phyloP scores from a whole-genome alignment of 345 rosid species.

The Mercurialis annua region DNA sequence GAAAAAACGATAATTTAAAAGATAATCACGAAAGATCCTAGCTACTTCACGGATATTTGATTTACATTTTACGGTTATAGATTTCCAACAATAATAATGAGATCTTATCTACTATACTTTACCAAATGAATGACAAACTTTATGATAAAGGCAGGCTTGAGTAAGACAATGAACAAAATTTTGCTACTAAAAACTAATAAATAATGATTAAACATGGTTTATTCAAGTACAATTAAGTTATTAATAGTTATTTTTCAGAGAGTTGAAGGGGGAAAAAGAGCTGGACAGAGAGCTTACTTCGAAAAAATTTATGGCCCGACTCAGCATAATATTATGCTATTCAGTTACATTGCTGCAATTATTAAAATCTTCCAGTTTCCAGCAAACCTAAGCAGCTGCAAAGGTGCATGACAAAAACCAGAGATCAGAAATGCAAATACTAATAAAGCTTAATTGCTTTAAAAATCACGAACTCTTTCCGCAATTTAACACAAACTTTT shows the following conservation, averaged over 20 bases:
- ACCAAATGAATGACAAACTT: neutral
- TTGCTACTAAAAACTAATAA: neutral
- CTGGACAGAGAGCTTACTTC: slow-evolving; percentile 2
- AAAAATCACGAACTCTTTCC: too few relatives aligned
- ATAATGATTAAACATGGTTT: neutral
- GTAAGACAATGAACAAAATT: neutral
- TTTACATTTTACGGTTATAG: neutral
- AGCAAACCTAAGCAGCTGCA: neutral
- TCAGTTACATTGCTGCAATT: neutral
- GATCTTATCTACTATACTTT: neutral
- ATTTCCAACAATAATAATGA: too few relatives aligned
- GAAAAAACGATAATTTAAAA: too few relatives aligned
- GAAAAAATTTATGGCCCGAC: neutral
- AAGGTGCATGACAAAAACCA: neutral
- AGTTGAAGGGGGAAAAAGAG: slow-evolving; percentile 3
- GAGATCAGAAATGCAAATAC: neutral
- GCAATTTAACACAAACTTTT: too few relatives aligned
- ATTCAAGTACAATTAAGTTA: neutral
- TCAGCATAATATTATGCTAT: neutral
- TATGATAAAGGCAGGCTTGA: neutral
- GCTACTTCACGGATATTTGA: too few relatives aligned
- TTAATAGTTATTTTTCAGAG: neutral
- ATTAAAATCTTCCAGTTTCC: neutral
- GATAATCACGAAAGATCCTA: neutral
- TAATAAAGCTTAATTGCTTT: too few relatives aligned